A percentile compares a stretch with the other conserved stretches of the same genome.
Conservation (phyloP, 2,329 filamentous ascomycete genomes). For the Colletotrichum musae region DNA sequence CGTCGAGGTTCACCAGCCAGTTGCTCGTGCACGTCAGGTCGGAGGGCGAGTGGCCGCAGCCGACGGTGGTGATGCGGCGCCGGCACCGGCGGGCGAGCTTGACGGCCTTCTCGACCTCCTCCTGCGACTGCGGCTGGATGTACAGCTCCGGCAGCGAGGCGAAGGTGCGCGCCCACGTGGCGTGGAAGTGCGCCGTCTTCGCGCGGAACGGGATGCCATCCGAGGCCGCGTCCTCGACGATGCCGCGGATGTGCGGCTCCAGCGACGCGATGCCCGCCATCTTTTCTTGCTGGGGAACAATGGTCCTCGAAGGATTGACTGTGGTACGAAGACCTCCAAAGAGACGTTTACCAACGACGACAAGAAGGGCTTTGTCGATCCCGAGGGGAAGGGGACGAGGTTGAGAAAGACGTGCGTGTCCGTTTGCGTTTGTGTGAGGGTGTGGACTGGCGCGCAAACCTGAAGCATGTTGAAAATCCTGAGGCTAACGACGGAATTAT, state of each 20-base stretch:
- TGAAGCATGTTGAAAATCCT: constrained; percentile 16
- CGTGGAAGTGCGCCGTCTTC: constrained; percentile 79
- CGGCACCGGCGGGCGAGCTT: constrained; percentile 85
- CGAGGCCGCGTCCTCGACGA: constrained; percentile 48
- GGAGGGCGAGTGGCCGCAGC: constrained; percentile 92
- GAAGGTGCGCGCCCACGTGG: constrained; percentile 96
- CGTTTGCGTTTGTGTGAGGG: too few species aligned
- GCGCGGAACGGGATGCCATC: constrained; percentile 81
- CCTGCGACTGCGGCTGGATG: constrained; percentile 83
- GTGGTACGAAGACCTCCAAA: background rate
- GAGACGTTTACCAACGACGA: background rate
- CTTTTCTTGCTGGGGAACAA: background rate
- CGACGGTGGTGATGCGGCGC: constrained; percentile 85
- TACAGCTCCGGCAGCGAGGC: constrained; percentile 91
- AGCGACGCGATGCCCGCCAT: constrained; percentile 43
- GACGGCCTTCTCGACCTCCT: constrained; percentile 89
- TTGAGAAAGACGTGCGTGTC: background rate
- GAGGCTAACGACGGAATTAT: constrained; percentile 35
- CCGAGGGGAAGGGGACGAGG: background rate
- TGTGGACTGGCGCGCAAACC: constrained; percentile 3
- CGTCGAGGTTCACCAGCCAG: constrained; percentile 95
- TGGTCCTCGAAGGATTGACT: background rate
- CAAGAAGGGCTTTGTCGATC: constrained; percentile 18
- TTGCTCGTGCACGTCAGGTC: constrained; percentile 93
- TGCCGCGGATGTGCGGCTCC: constrained; percentile 54